Evolutionary conservation across 2,329 filamentous ascomycete genomes (phyloP), one percentile per base, ranked within the genome.

Genomic region (Pleurostoma richardsiae): DNA sequence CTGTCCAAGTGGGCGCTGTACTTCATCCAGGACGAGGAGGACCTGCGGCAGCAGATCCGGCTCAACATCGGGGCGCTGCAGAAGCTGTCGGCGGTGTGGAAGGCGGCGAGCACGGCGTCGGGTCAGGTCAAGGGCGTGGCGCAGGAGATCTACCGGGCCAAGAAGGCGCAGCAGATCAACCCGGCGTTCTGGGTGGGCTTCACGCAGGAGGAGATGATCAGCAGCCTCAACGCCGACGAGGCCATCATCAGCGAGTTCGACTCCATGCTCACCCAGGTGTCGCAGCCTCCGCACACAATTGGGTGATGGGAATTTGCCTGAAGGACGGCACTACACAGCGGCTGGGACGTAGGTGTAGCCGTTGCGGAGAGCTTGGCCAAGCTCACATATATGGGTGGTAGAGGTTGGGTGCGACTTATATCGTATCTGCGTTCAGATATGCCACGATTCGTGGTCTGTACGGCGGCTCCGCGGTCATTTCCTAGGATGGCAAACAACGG

Each of bases 1-100:
- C 74, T 95, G 28, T 88, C 85, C 46, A 88, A 87, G 52, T 95
- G 89, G 81, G 84, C 72, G 45, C 71, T 84, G 26, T 80, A 79
- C 59, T 79, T 78, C 45, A 72, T 84, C 41, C 74, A 76, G 50
- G 77, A 82, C 55, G 82, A 83, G 58, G 83, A 83, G 51, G 80
- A 80, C 56, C 74, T 86, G 54, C 85, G 84, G 52, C 87, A 90
- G 66, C 83, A 82, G 55, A 86, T 95, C 45, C 80, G 85, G 1
- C 77, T 95, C 10, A 90, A 90, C 52, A 89, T 87, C 48, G 88
- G 86, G 11, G 85, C 86, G 0, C 74, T 94, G 39, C 84, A 85
- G 56, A 76, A 81, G 38, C 71, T 92, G 6, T 82, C 80, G 39
- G 69, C 72, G 11, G 83, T 88, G 3, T 94, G 88, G 88, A 78